Conservation (phyloP, 179 eudicot genomes). For the Drosera spatulata region DNA sequence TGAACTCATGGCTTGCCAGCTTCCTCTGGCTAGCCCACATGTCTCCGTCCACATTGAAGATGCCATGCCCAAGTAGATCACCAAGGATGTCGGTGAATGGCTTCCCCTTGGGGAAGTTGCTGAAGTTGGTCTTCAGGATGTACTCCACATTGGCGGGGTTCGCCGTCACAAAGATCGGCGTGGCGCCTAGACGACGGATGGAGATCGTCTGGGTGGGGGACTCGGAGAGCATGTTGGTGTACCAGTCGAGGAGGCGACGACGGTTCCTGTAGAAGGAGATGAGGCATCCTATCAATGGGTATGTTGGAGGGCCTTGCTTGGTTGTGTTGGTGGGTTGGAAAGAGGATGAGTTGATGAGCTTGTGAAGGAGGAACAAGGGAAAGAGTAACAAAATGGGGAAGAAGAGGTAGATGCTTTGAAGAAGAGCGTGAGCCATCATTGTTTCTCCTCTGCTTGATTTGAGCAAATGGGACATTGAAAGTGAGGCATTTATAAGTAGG, state of each 20-base stretch:
- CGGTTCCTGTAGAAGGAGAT: conserved; percentile 33
- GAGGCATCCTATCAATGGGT: conserved; percentile 53
- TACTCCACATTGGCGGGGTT: conserved; percentile 52
- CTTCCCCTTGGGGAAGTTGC: conserved; percentile 45
- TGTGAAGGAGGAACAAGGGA: too few relatives aligned
- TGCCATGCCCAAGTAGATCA: conserved; percentile 46
- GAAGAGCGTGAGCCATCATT: too few relatives aligned
- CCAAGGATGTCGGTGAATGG: conserved; percentile 33
- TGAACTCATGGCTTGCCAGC: conserved; percentile 58
- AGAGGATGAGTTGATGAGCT: background rate
- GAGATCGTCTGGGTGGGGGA: conserved; percentile 30
- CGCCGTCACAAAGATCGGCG: conserved; percentile 29
- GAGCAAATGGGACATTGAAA: too few relatives aligned
- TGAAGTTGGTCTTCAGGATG: conserved; percentile 38
- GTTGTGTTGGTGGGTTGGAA: too few relatives aligned
- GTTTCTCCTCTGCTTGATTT: too few relatives aligned
- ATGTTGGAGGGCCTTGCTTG: conserved; percentile 22
- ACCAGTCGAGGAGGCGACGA: conserved; percentile 43
- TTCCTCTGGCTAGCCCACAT: conserved; percentile 49
- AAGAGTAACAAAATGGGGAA: too few relatives aligned
- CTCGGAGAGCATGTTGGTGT: conserved; percentile 29
- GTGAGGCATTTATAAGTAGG: too few relatives aligned
- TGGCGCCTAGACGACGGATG: conserved; percentile 31
- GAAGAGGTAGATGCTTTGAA: too few relatives aligned
- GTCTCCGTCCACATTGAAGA: conserved; percentile 55